These are phyloP conservation scores for Fusarium piperis DNA, from an alignment of 2,329 filamentous ascomycete species.

Conservation along the genomic window DNA sequence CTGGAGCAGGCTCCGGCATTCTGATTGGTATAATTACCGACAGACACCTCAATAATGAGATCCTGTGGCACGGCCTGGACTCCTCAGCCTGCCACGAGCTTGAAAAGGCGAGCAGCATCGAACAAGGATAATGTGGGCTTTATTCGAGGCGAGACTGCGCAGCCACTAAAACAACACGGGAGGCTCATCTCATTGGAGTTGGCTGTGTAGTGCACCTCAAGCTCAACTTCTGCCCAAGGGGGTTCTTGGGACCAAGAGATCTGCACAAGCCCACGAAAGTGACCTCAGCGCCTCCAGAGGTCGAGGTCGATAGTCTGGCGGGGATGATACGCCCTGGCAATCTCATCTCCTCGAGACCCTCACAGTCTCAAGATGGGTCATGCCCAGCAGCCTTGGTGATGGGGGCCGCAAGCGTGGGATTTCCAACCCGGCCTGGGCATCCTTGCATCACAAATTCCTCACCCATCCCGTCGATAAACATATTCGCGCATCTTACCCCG, in stretches of 20 bases:
- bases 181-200: background rate
- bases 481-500: conserved; percentile 1
- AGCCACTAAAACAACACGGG: background rate
- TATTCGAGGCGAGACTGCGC: background rate
- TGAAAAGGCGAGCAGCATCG: background rate
- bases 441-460: conserved; percentile 35
- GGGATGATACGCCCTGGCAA: conserved; percentile 20
- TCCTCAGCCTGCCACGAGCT: conserved; percentile 1
- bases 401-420: conserved; percentile 26
- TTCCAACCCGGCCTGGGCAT: conserved; percentile 9
- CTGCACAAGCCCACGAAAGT: conserved; percentile 5
- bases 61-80: conserved; percentile 24
- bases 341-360: conserved; percentile 25
- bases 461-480: conserved; percentile 13
- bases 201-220: background rate
- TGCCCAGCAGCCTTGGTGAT: conserved; percentile 11
- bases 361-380: conserved; percentile 11
- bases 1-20: background rate
- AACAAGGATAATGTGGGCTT: conserved; percentile 16
- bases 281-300: conserved; percentile 6
- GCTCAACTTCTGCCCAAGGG: conserved; percentile 1
- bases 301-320: conserved; percentile 7
- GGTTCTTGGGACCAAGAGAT: conserved; percentile 4
- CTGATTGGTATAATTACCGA: background rate
- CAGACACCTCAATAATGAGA: conserved; percentile 9